Conservation (phyloP, 352 stramenopile genomes). For the Phytophthora sansomeana region DNA sequence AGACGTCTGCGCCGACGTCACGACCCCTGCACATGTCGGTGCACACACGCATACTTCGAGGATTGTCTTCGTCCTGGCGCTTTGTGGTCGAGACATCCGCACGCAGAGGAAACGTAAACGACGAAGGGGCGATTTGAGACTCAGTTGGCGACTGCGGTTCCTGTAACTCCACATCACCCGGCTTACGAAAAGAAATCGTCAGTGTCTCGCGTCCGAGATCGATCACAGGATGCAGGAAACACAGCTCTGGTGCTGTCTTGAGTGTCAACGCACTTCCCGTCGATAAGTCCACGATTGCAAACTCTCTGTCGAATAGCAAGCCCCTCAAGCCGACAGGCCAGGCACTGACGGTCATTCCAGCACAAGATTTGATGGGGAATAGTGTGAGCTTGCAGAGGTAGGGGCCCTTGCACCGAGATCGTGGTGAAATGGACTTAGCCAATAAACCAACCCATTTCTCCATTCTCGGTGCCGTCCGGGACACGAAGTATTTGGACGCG, state of each 20-base stretch:
- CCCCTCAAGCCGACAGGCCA: constrained; percentile 72
- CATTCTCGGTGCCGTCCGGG: constrained; percentile 19
- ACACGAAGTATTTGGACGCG: constrained; percentile 69
- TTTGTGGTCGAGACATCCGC: constrained; percentile 28
- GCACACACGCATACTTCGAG: constrained; percentile 64
- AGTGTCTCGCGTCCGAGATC: constrained; percentile 68
- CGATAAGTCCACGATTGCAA: constrained; percentile 69
- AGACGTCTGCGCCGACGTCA: constrained; percentile 58
- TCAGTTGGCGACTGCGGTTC: constrained; percentile 11
- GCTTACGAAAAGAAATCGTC: constrained; percentile 48
- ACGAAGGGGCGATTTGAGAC: constrained; percentile 1
- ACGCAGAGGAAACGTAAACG: constrained; percentile 54
- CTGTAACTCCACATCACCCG: constrained; percentile 1
- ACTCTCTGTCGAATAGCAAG: constrained; percentile 78
- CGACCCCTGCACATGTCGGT: constrained; percentile 56
- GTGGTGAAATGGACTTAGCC: not conserved
- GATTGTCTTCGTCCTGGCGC: constrained; percentile 18
- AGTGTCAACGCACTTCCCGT: constrained; percentile 60
- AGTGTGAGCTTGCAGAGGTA: constrained; percentile 65
- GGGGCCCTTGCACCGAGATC: not conserved
- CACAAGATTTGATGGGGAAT: constrained; percentile 85
- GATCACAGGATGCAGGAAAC: constrained; percentile 65
- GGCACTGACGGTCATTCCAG: constrained; percentile 55
- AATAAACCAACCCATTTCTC: not conserved
- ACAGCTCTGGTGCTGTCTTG: constrained; percentile 68